Conservation (phyloP, 78 protist genomes). For the Chrysochromulina parva region DNA sequence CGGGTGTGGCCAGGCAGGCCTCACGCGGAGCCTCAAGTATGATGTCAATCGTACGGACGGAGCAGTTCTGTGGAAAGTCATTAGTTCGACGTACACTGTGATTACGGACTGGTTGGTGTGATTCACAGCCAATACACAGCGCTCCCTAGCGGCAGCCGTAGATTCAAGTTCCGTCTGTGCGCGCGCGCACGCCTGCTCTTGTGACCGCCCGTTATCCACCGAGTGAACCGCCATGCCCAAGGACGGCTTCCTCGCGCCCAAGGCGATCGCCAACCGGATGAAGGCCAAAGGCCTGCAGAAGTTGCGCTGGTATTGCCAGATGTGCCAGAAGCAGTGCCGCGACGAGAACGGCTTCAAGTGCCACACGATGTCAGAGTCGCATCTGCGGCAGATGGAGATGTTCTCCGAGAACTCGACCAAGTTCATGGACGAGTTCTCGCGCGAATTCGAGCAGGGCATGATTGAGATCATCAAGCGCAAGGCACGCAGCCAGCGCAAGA, state of each 20-base stretch:
- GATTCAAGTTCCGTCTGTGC: too few species aligned
- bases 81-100: too few species aligned
- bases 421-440: slow-evolving; percentile 68
- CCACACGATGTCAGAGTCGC: slow-evolving; percentile 83
- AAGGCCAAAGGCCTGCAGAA: slow-evolving; percentile 88
- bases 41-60: too few species aligned
- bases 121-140: too few species aligned
- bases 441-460: slow-evolving; percentile 78
- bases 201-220: too few species aligned
- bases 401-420: slow-evolving; percentile 65
- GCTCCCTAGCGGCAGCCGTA: too few species aligned
- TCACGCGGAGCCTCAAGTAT: too few species aligned
- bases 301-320: slow-evolving; percentile 92
- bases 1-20: too few species aligned
- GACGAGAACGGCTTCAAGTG: slow-evolving; percentile 95
- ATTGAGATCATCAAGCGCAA: slow-evolving; percentile 44
- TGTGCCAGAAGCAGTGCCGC: slow-evolving; percentile 94
- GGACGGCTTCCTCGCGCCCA: slow-evolving; percentile 47
- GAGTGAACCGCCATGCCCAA: background rate
- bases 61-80: too few species aligned
- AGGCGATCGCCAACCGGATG: slow-evolving; percentile 58
- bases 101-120: too few species aligned
- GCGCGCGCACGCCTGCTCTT: too few species aligned
- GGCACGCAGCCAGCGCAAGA: slow-evolving; percentile 7
- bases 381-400: slow-evolving; percentile 80